Evolutionary conservation across 1,284 basidiomycete genomes (phyloP).

Genomic region (Schizopora paradoxa): DNA sequence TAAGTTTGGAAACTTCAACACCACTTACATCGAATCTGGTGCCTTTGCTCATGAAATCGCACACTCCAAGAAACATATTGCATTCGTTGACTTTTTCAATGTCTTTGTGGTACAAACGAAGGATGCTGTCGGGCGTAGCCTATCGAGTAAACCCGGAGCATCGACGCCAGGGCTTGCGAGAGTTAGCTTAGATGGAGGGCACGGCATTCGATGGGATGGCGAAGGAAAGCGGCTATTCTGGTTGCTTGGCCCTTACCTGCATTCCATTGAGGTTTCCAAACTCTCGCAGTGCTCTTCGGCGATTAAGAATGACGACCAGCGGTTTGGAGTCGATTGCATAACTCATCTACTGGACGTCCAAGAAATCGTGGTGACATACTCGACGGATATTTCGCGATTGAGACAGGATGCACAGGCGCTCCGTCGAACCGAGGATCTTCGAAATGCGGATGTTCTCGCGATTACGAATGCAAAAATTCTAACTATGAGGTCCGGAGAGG

Average conservation of each 20-base stretch:
- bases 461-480: conserved; percentile 63
- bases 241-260: conserved; percentile 66
- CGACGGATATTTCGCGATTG: conserved; percentile 54
- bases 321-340: conserved; percentile 57
- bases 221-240: conserved; percentile 63
- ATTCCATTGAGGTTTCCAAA: conserved; percentile 51
- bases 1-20: conserved; percentile 43
- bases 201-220: conserved; percentile 55
- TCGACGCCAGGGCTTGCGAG: conserved; percentile 54
- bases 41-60: conserved; percentile 51
- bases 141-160: conserved; percentile 68
- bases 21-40: conserved; percentile 46
- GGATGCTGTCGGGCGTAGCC: conserved; percentile 35
- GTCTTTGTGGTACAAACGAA: conserved; percentile 42
- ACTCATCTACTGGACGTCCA: conserved; percentile 47
- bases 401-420: conserved; percentile 41
- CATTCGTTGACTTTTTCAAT: conserved; percentile 62
- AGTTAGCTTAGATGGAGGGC: conserved; percentile 65
- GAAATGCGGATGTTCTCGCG: conserved; percentile 42
- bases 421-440: conserved; percentile 10
- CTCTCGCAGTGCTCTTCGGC: conserved; percentile 42
- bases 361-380: conserved; percentile 51
- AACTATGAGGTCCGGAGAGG: conserved; percentile 52
- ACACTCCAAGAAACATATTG: conserved; percentile 32
- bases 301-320: conserved; percentile 41